Base-by-base conservation (phyloP, 345 rosid genomes). In the Citrus inodora region DNA sequence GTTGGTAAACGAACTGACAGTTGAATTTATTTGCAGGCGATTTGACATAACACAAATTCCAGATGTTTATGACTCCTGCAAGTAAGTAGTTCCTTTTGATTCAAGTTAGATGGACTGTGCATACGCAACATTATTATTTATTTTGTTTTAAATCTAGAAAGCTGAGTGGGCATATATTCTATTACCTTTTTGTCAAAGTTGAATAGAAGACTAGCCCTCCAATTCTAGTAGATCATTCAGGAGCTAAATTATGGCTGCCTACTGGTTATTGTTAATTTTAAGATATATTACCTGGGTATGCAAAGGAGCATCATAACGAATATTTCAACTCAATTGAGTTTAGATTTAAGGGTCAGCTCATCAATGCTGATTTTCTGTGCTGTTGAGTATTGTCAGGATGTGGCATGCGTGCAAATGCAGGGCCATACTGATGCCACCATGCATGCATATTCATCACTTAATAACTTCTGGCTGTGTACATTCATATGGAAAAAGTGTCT, bases 21-120 rank as follows among this genome's bases (percentile, higher is more conserved):
- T 81, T 82, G 79, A 67, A 73, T 80, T 87, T 76, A 46, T 66
- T 42, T 90, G 91, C 92, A 96, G 99, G 59, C 94, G 97, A 73
- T 97, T 91, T 86, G 98, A 97, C 81, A 87, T 94, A 78, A 94
- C 99, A 3, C 99, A 97, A 85, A 94, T 97, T 86, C 98, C 99
- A 60, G 99, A 97, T 87, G 93, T 97, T 83, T 97, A 97, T 70
- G 99, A 97, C 90, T 97, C 99, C 24, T 94, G 98, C 99, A 97
- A 97, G 99, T 96, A 89, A 92, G 99, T 86, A 61, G 75, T 56
- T 65, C 79, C 33, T 75, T 82, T 60, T 78, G 67, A 70, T 22
- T 53, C 10, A 24, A 73, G 71, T 10, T 37, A 58, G 56, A 25
- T 71, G 55, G 46, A 79, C 24, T 72, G 19, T 53, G 38, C 9